Percentiles rank a stretch among this genome's conserved stretches.
These are phyloP conservation scores for Hirschfeldia incana DNA, from an alignment of 345 rosid genomes.

Conservation along the genomic window DNA sequence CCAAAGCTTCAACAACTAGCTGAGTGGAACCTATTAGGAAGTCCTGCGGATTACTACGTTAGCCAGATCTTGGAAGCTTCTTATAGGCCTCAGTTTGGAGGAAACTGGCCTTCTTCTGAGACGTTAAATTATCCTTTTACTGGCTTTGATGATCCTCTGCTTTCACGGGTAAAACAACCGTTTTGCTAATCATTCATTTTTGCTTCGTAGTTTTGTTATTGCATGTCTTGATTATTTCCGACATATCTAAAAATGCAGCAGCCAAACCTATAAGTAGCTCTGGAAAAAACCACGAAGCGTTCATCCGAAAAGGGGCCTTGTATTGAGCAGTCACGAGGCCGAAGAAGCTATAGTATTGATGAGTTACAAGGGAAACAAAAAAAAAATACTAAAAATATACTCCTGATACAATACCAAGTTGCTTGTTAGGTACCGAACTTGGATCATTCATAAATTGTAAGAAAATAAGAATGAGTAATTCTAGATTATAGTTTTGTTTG, in stretches of 20 bases:
- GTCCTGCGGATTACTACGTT: conserved; percentile 53
- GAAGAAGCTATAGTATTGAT: conserved; percentile 15
- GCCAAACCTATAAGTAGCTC: conserved; percentile 35
- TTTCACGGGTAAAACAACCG: conserved; percentile 45
- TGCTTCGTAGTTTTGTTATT: not conserved
- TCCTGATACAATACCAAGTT: conserved; percentile 1
- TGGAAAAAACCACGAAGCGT: not conserved
- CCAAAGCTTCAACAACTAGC: conserved; percentile 52
- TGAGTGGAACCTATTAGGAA: conserved; percentile 57
- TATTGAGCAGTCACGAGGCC: not conserved
- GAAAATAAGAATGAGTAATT: not conserved
- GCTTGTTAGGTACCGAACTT: conserved; percentile 11
- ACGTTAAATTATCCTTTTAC: conserved; percentile 49
- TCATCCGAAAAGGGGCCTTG: not conserved
- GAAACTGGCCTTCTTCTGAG: conserved; percentile 56
- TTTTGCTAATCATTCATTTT: conserved; percentile 19
- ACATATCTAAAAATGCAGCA: conserved; percentile 35
- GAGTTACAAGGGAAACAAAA: conserved; percentile 11
- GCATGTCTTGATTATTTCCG: conserved; percentile 15
- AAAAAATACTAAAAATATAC: conserved; percentile 1
- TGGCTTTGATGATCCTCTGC: conserved; percentile 54
- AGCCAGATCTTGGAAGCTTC: conserved; percentile 57
- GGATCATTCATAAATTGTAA: not conserved
- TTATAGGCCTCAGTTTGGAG: conserved; percentile 46
- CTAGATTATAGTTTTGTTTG: not conserved